Conservation (phyloP, 768 basidiomycete genomes). For the Podaxis sp. region DNA sequence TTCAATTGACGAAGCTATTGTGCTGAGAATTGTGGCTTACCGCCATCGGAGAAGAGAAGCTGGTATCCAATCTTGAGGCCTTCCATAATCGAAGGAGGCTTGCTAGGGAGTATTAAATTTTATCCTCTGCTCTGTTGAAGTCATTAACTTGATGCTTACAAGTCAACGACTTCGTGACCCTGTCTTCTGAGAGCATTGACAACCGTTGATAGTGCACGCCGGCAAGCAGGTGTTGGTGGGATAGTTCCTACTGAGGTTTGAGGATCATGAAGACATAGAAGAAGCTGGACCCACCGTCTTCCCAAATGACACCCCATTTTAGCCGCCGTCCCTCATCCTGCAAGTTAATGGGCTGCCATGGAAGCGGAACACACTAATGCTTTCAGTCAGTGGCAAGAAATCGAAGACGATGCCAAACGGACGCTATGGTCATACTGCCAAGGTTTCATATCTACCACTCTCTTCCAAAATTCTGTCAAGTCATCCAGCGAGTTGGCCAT, state of each 20-base stretch:
- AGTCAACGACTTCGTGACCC: constrained; percentile 62
- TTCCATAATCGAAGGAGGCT: constrained; percentile 47
- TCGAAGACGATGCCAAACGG: constrained; percentile 20
- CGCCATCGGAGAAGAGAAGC: constrained; percentile 55
- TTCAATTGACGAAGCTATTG: background rate
- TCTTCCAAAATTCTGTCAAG: constrained; percentile 63
- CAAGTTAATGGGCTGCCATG: constrained; percentile 46
- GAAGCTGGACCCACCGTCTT: constrained; percentile 45
- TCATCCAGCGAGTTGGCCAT: constrained; percentile 64
- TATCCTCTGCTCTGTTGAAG: background rate
- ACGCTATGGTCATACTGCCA: constrained; percentile 69
- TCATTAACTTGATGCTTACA: constrained; percentile 38
- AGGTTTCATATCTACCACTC: constrained; percentile 56
- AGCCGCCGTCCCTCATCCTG: constrained; percentile 48
- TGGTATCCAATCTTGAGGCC: constrained; percentile 54
- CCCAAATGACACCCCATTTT: constrained; percentile 63
- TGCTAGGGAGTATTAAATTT: constrained; percentile 18
- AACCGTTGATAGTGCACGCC: constrained; percentile 51
- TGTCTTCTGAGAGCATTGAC: constrained; percentile 50
- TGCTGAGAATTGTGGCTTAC: constrained; percentile 26
- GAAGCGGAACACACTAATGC: constrained; percentile 45
- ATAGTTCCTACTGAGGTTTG: constrained; percentile 44
- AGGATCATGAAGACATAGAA: background rate
- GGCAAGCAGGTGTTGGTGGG: constrained; percentile 61
- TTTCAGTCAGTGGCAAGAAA: constrained; percentile 15